phyloP scores from a whole-genome alignment of 2,329 filamentous ascomycete species.

The Parastagonospora avenae region DNA sequence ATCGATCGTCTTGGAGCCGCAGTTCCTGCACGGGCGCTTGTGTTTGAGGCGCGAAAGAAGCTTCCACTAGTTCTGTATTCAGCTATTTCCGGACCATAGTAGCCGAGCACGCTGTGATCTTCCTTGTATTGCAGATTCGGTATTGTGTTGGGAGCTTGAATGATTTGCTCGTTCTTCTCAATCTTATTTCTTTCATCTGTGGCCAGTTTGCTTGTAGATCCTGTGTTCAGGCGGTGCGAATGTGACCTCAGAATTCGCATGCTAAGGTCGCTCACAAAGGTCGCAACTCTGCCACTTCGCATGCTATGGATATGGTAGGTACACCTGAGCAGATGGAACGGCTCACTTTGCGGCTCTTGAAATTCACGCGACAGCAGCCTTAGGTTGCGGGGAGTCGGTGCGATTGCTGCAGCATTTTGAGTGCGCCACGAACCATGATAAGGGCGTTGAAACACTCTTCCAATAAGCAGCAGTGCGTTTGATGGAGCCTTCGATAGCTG shows the following conservation, averaged over 20 bases:
- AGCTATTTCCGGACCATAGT: background rate
- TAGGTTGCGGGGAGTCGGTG: too few species aligned
- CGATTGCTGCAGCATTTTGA: background rate
- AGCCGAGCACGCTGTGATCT: background rate
- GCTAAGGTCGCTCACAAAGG: too few species aligned
- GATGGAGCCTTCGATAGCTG: background rate
- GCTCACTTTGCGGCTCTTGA: too few species aligned
- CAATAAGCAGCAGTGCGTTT: conserved; percentile 3
- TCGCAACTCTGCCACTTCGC: too few species aligned
- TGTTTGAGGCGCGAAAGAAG: conserved; percentile 10
- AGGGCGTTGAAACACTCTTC: background rate
- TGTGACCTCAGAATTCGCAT: too few species aligned
- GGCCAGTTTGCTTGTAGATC: too few species aligned
- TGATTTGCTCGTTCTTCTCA: too few species aligned
- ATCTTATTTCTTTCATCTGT: too few species aligned
- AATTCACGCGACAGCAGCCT: too few species aligned
- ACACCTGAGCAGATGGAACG: too few species aligned
- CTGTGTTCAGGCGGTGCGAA: too few species aligned
- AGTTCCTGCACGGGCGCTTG: conserved; percentile 7
- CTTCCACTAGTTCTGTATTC: conserved; percentile 1
- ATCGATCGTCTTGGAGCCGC: conserved; percentile 13
- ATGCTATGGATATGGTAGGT: too few species aligned
- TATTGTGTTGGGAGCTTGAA: background rate
- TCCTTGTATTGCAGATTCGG: background rate
- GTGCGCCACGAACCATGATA: background rate